Base-by-base conservation (phyloP, 2,329 filamentous ascomycete genomes). In the Biscogniauxia marginata region DNA sequence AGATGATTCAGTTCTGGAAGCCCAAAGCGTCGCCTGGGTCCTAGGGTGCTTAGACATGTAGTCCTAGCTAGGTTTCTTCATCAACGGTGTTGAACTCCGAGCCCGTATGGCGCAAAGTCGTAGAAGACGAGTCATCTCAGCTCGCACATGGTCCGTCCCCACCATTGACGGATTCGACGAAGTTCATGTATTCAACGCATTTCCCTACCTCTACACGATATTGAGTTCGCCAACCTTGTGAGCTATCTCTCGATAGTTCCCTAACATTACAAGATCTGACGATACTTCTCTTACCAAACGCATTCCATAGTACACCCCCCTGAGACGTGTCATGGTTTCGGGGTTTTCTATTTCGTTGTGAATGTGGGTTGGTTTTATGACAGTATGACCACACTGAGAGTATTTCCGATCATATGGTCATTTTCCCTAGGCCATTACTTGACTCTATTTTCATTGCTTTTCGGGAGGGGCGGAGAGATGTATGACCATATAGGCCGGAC, bases 1-100 rank as follows among this genome's bases (percentile, higher is more conserved):
- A 88, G 51, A 80, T 92, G 76, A 85, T 91, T 80, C 85, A 88
- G 65, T 93, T 93, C 71, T 93, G 88, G 88, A 90, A 88, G 73
- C 77, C 79, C 8, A 85, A 81, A 66, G 80, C 81, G 46, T 59
- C 69, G 23, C 54, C 59, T 34, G 60, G 53, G 23, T 63, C 67
- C 50, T 69, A 63, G 52, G 20, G 43, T 49, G 22, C 50, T 58
- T 34, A 30, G 30, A 52, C 44, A 45, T 60, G 51, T 56, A 21
- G 52, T 53, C 46, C 22, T 55, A 39, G 46, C 43, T 53, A 22
- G 16, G 49, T 21, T 44, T 48, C n/a, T 58, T 49, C 20, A 48
- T 49, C 50, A 44, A 22, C 44, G 47, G 44, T 47, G 21, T 52
- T 39, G 22, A 30, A 20, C 9, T n/a, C 19, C 11, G 24, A 23